Percentiles rank a stretch among this genome's conserved stretches.
These are phyloP conservation scores for Pseudogymnoascus verrucosus DNA, from an alignment of 2,329 filamentous ascomycete species.

Conservation along the genomic window DNA sequence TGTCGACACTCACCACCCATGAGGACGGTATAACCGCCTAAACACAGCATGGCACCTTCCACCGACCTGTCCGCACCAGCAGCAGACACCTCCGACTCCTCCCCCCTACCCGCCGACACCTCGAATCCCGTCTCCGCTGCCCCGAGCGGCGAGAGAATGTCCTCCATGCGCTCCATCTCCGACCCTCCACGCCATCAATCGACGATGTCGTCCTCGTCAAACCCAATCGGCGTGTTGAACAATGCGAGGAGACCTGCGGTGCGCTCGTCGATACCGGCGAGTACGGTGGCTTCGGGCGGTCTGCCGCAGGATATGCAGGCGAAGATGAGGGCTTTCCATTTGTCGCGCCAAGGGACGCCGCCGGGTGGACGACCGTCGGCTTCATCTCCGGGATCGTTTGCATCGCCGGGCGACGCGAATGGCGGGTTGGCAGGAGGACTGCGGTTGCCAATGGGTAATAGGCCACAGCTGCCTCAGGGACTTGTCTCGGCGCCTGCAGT, in stretches of 20 bases:
- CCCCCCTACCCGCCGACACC: background rate
- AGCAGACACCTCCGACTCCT: background rate
- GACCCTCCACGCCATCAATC: constrained; percentile 41
- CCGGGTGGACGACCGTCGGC: constrained; percentile 24
- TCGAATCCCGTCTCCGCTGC: background rate
- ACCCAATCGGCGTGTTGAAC: constrained; percentile 68
- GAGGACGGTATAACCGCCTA: background rate
- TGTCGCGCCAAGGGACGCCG: constrained; percentile 54
- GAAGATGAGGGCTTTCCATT: constrained; percentile 61
- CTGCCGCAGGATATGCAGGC: constrained; percentile 58
- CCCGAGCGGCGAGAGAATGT: constrained; percentile 40
- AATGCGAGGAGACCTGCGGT: constrained; percentile 47
- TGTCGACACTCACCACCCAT: background rate
- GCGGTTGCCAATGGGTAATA: constrained; percentile 35
- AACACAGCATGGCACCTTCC: background rate
- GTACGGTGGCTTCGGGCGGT: constrained; percentile 37
- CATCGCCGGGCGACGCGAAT: constrained; percentile 6
- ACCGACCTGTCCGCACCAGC: background rate
- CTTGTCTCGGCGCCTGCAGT: constrained; percentile 44
- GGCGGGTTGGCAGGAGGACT: constrained; percentile 38
- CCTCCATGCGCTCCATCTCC: constrained; percentile 52
- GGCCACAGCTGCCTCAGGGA: constrained; percentile 36
- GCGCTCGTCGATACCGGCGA: constrained; percentile 22
- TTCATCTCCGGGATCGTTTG: constrained; percentile 14
- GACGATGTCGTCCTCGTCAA: constrained; percentile 74